A percentile compares a stretch with the other conserved stretches of the same genome.
Conservation (phyloP, 176 grass and related monocot genomes). For the Oryza glaberrima region DNA sequence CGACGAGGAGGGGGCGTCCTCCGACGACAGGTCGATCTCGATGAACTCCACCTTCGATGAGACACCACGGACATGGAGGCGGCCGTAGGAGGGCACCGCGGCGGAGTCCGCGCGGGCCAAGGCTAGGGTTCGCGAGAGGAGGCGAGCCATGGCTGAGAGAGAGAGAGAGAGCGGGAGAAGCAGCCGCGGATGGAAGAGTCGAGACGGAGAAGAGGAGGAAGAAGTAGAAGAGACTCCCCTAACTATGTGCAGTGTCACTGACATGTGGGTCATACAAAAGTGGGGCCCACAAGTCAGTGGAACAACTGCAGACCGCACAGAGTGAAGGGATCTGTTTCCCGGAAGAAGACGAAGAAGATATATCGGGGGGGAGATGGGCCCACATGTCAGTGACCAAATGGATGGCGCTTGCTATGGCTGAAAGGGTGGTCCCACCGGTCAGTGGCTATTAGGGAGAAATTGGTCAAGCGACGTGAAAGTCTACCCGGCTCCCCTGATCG, state of each 20-base stretch:
- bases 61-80: slow-evolving; percentile 29
- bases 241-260: too few relatives aligned
- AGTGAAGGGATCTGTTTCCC: too few relatives aligned
- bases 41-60: slow-evolving; percentile 62
- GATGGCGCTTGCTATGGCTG: not conserved
- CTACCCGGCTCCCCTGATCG: not conserved
- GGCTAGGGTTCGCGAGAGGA: slow-evolving; percentile 62
- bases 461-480: not conserved
- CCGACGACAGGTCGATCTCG: slow-evolving; percentile 71
- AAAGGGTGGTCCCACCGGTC: not conserved
- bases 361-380: not conserved
- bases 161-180: too few relatives aligned
- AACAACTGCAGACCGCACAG: too few relatives aligned
- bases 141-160: slow-evolving; percentile 46
- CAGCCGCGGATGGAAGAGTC: not conserved
- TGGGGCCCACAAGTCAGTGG: too few relatives aligned
- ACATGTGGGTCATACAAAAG: too few relatives aligned
- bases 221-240: too few relatives aligned
- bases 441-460: not conserved
- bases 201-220: not conserved
- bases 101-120: slow-evolving; percentile 25
- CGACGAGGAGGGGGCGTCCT: slow-evolving; percentile 47
- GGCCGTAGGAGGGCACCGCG: not conserved
- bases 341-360: not conserved
- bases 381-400: not conserved